A percentile compares a stretch with the other conserved stretches of the same genome.
Conservation (phyloP, 2,329 filamentous ascomycete genomes). For the Colletotrichum spaethianum region DNA sequence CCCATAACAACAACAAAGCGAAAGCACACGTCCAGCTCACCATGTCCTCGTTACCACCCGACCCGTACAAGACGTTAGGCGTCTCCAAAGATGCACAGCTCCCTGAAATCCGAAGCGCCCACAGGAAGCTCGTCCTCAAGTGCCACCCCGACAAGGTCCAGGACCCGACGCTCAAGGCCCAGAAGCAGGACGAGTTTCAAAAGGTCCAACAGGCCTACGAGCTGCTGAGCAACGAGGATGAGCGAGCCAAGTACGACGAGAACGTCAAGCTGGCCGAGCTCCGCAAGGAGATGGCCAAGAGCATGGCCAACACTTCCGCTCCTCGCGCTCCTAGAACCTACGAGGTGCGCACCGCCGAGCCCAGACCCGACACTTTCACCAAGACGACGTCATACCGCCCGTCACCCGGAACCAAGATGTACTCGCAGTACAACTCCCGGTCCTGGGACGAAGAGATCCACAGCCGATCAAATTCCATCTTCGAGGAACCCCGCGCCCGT, state of each 20-base stretch:
- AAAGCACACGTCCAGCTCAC: slow-evolving; percentile 42
- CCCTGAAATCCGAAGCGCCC: slow-evolving; percentile 81
- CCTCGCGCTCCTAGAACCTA: slow-evolving; percentile 59
- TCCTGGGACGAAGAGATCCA: slow-evolving; percentile 65
- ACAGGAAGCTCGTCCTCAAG: slow-evolving; percentile 89
- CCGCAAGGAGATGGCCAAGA: slow-evolving; percentile 65
- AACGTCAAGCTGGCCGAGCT: slow-evolving; percentile 77
- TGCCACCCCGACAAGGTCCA: slow-evolving; percentile 94
- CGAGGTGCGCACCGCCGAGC: slow-evolving; percentile 67
- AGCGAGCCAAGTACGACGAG: slow-evolving; percentile 84
- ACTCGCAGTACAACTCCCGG: slow-evolving; percentile 53
- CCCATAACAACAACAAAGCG: slow-evolving; percentile 9
- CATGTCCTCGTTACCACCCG: slow-evolving; percentile 70
- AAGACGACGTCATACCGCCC: slow-evolving; percentile 50
- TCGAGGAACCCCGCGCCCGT: slow-evolving; percentile 60
- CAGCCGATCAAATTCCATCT: slow-evolving; percentile 52
- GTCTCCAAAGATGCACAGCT: slow-evolving; percentile 80
- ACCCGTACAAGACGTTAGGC: slow-evolving; percentile 86
- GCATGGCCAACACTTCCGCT: slow-evolving; percentile 58
- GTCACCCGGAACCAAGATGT: slow-evolving; percentile 52
- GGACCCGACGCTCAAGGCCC: slow-evolving; percentile 80
- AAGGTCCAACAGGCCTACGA: slow-evolving; percentile 95
- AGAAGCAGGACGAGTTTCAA: slow-evolving; percentile 91
- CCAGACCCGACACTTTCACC: slow-evolving; percentile 57
- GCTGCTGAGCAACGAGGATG: slow-evolving; percentile 82